Conservation (phyloP, 192 early-diverging fungal species). For the Entomortierella beljakovae region DNA sequence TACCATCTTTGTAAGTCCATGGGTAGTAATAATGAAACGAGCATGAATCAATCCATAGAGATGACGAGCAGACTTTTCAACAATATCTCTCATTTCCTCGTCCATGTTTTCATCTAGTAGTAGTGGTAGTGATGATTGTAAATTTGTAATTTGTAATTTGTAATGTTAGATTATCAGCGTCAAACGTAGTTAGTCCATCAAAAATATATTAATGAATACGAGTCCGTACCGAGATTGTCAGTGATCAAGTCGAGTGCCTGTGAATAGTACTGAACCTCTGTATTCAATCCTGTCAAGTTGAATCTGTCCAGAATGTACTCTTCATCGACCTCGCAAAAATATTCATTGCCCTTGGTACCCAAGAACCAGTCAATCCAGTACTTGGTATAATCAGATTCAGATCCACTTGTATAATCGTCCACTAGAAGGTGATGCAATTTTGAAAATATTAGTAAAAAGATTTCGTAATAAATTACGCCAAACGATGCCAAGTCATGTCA, state of each 20-base stretch:
- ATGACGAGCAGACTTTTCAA: conserved; percentile 91
- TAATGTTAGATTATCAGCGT: neutral
- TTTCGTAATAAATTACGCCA: too few relatives aligned
- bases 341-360: conserved; percentile 92
- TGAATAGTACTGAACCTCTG: conserved; percentile 91
- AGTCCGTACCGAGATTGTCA: conserved; percentile 76
- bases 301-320: conserved; percentile 98
- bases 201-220: neutral
- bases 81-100: conserved; percentile 78
- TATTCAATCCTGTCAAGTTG: conserved; percentile 94
- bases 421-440: too few relatives aligned
- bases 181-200: neutral
- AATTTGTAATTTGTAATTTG: neutral
- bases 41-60: conserved; percentile 99
- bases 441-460: too few relatives aligned
- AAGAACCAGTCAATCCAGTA: conserved; percentile 98
- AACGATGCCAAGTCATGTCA: too few relatives aligned
- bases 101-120: conserved; percentile 73
- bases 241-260: conserved; percentile 95
- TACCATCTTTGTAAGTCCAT: conserved; percentile 94
- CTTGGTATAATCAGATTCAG: conserved; percentile 73
- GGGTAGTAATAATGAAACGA: conserved; percentile 92
- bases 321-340: conserved; percentile 98
- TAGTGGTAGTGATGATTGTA: conserved; percentile 1
- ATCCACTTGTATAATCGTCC: conserved; percentile 70